phyloP scores from a whole-genome alignment of 1,284 basidiomycete species.

The Marasmius tenuissimus region DNA sequence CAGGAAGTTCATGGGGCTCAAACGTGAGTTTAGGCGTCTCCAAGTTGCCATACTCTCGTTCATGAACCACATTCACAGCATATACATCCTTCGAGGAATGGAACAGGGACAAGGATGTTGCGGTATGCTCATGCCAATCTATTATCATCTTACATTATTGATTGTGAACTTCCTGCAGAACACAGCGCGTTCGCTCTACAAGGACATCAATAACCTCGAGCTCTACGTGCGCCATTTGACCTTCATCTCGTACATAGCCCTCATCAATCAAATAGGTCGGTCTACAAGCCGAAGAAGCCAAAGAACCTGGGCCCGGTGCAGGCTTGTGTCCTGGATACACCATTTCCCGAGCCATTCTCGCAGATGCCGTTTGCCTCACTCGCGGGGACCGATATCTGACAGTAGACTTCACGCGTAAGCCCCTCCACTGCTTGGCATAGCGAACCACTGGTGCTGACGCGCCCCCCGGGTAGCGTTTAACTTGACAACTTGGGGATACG shows the following conservation, averaged over 20 bases:
- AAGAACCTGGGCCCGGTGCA: constrained; percentile 69
- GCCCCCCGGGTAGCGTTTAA: constrained; percentile 50
- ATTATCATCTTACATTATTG: neutral
- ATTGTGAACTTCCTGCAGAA: constrained; percentile 35
- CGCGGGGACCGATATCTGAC: constrained; percentile 82
- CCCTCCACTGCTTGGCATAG: neutral
- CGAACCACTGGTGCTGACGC: constrained; percentile 1
- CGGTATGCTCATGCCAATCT: constrained; percentile 37
- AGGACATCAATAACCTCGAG: constrained; percentile 75
- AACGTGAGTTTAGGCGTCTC: constrained; percentile 28
- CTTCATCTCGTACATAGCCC: neutral
- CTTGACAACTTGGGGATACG: constrained; percentile 76
- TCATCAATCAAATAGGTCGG: constrained; percentile 44
- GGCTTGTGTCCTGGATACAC: constrained; percentile 88
- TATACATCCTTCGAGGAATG: constrained; percentile 73
- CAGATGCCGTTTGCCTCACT: constrained; percentile 76
- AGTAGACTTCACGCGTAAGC: constrained; percentile 67
- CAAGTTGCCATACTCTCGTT: neutral
- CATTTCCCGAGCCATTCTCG: constrained; percentile 81
- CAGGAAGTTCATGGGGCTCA: constrained; percentile 45
- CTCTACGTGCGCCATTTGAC: constrained; percentile 50
- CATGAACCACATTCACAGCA: constrained; percentile 31
- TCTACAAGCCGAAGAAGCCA: constrained; percentile 77
- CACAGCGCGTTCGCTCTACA: constrained; percentile 70
- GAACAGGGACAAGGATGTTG: constrained; percentile 69